Percentiles rank a stretch among this genome's conserved stretches.
Evolutionary conservation across 495 filamentous ascomycete species (phyloP).

Genomic region (Penicillium chermesinum): DNA sequence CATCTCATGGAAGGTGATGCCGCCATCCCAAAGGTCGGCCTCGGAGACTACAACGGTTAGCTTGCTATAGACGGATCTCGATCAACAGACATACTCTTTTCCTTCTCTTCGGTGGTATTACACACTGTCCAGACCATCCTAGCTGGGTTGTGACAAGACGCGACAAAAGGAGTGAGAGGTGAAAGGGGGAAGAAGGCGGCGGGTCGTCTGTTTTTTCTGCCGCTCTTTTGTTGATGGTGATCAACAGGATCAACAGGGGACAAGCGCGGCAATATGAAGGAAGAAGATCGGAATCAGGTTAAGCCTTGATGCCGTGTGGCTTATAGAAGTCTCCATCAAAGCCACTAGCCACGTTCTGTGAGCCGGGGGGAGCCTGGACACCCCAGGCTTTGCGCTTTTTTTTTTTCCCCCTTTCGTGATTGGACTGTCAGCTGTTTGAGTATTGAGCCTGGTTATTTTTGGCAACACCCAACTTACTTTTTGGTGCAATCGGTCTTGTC

Average conservation of each 20-base stretch:
- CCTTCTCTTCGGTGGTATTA: slow-evolving; percentile 43
- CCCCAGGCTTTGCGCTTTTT: too few species aligned
- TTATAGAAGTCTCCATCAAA: not conserved
- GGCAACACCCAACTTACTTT: not conserved
- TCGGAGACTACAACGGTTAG: slow-evolving; percentile 33
- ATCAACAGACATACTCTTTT: slow-evolving; percentile 34
- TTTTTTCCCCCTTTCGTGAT: not conserved
- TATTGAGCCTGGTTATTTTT: too few species aligned
- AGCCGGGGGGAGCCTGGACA: not conserved
- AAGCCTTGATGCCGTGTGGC: not conserved
- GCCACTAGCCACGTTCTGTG: not conserved
- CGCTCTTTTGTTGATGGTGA: slow-evolving; percentile 22
- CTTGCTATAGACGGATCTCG: too few species aligned
- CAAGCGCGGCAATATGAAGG: not conserved
- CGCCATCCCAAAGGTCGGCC: slow-evolving; percentile 42
- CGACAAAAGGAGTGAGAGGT: slow-evolving; percentile 3
- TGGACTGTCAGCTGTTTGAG: too few species aligned
- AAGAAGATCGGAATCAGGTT: not conserved
- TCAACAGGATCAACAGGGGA: slow-evolving; percentile 21
- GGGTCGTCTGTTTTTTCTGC: slow-evolving; percentile 5
- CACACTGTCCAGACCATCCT: slow-evolving; percentile 49
- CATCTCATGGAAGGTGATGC: slow-evolving; percentile 44
- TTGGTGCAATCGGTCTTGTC: not conserved
- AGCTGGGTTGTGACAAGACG: slow-evolving; percentile 12
- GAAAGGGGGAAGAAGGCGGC: slow-evolving; percentile 6